phyloP scores from a whole-genome alignment of 257 asterid genomes.

The Solanum raphanifolium region DNA sequence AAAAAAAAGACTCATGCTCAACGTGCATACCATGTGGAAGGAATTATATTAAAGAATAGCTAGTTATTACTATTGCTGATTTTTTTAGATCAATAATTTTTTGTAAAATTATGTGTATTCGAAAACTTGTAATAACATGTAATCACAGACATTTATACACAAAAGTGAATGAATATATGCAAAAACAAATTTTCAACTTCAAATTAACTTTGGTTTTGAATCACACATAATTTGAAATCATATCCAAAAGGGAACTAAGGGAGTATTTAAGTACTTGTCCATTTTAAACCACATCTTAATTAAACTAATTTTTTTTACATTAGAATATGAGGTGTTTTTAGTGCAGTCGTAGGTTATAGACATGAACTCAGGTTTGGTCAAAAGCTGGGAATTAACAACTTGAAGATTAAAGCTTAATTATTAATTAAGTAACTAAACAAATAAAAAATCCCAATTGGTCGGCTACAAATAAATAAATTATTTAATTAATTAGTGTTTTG shows the following conservation, averaged over 20 bases:
- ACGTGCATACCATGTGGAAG: too few relatives aligned
- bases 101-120: too few relatives aligned
- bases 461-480: not conserved
- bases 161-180: not conserved
- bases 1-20: not conserved
- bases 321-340: too few relatives aligned
- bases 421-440: not conserved
- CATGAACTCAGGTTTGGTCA: not conserved
- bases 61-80: not conserved
- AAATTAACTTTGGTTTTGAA: too few relatives aligned
- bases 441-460: not conserved
- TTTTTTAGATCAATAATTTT: not conserved
- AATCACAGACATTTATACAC: too few relatives aligned
- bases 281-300: not conserved
- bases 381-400: not conserved
- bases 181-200: not conserved
- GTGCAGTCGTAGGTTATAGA: not conserved
- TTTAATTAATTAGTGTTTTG: not conserved
- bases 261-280: not conserved
- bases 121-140: not conserved
- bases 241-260: not conserved
- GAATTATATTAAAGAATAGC: not conserved
- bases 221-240: not conserved
- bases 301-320: not conserved
- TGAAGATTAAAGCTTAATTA: not conserved